These are phyloP conservation scores for Jamesozyma piceae DNA, from an alignment of 805 yeast genomes.

Conservation along the genomic window DNA sequence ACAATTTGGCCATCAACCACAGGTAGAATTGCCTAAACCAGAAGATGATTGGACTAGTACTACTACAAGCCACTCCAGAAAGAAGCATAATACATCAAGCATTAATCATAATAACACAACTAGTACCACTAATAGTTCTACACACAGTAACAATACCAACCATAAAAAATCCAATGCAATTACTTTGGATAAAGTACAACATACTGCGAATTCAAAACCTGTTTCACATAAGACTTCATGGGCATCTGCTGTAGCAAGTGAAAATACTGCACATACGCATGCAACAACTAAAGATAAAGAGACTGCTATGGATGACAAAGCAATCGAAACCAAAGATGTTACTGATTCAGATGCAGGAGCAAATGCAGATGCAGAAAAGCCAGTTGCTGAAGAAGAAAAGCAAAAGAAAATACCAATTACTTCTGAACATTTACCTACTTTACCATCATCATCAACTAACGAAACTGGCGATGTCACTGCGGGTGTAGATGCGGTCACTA, in stretches of 20 bases:
- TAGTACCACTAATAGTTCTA: conserved; percentile 3
- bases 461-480: conserved; percentile 7
- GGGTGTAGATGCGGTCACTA: conserved; percentile 3
- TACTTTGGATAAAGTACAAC: conserved; percentile 13
- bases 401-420: not conserved
- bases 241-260: conserved; percentile 30
- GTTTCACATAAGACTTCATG: conserved; percentile 26
- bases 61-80: conserved; percentile 3
- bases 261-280: conserved; percentile 9
- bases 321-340: not conserved
- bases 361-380: conserved; percentile 17
- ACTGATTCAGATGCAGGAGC: conserved; percentile 5
- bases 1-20: not conserved
- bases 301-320: not conserved
- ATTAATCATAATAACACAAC: not conserved
- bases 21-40: conserved; percentile 6
- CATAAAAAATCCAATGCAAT: conserved; percentile 2
- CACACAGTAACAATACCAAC: conserved; percentile 4
- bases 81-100: conserved; percentile 7
- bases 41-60: conserved; percentile 5
- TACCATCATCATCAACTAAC: conserved; percentile 1
- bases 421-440: conserved; percentile 1
- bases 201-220: conserved; percentile 16
- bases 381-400: conserved; percentile 9
- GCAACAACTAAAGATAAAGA: not conserved